These are phyloP conservation scores for Coriaria nepalensis DNA, from an alignment of 306 rosid genomes.

Conservation along the genomic window DNA sequence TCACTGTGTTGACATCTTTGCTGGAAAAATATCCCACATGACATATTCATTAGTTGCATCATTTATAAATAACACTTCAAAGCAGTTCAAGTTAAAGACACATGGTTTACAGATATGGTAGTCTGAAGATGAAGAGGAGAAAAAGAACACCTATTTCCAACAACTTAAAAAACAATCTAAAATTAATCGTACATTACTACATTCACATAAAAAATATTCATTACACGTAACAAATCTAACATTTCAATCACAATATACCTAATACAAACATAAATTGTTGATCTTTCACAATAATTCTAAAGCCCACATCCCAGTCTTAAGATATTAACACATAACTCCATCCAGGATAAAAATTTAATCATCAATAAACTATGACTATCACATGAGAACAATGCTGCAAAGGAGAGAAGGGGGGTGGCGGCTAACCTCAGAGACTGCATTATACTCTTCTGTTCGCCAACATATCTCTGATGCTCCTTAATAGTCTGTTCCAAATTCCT, in stretches of 20 bases:
- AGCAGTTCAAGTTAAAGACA: neutral
- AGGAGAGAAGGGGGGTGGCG: neutral
- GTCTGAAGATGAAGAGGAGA: no score
- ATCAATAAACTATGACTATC: neutral
- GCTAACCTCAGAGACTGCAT: slow-evolving; percentile 93
- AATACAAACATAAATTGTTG: no score
- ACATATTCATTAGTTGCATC: neutral
- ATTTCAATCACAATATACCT: neutral
- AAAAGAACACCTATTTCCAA: no score
- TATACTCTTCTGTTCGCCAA: slow-evolving; percentile 74
- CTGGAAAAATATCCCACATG: slow-evolving; percentile 37
- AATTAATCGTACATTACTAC: no score
- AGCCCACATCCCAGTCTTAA: neutral
- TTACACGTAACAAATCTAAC: neutral
- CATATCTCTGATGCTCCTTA: slow-evolving; percentile 48
- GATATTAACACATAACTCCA: no score
- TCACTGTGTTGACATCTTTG: slow-evolving; percentile 89
- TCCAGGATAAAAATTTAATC: no score
- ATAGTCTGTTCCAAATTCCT: slow-evolving; percentile 42
- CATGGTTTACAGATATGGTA: neutral
- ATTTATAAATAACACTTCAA: neutral
- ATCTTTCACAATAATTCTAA: neutral
- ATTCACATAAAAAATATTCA: neutral
- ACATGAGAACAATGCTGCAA: slow-evolving; percentile 3
- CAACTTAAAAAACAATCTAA: no score